A percentile compares a stretch with the other conserved stretches of the same genome.
Conservation (phyloP, 768 basidiomycete species). For the Hericium erinaceus region DNA sequence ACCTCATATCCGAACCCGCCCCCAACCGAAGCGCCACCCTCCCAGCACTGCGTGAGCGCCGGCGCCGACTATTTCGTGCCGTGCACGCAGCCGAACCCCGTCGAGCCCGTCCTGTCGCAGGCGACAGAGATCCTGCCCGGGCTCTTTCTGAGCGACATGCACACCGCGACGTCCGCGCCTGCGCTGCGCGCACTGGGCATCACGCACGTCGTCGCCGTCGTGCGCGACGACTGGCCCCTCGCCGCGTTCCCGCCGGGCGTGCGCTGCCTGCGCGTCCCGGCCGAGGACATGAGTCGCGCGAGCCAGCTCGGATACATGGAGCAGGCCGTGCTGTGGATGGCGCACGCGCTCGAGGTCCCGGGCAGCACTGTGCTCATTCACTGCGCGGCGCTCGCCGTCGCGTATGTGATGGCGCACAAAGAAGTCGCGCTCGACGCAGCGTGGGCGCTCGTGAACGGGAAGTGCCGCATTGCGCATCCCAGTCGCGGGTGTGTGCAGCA, state of each 20-base stretch:
- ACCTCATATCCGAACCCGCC: not conserved
- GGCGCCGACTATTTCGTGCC: not conserved
- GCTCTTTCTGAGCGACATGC: slow-evolving; percentile 21
- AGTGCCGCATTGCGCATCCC: not conserved
- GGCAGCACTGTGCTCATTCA: not conserved
- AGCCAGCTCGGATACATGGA: not conserved
- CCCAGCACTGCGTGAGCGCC: not conserved
- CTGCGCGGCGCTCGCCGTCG: not conserved
- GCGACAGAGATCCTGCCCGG: slow-evolving; percentile 22
- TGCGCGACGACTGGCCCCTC: not conserved
- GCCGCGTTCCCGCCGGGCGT: not conserved
- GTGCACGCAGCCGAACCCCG: slow-evolving; percentile 16
- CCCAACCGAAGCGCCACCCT: not conserved
- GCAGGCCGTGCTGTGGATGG: not conserved
- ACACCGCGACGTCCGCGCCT: slow-evolving; percentile 18
- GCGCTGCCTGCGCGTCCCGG: not conserved
- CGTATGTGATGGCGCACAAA: not conserved
- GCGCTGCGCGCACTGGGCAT: slow-evolving; percentile 16
- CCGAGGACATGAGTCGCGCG: not conserved
- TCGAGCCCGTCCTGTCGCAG: slow-evolving; percentile 18
- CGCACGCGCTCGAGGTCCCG: not conserved
- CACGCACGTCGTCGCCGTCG: slow-evolving; percentile 22
- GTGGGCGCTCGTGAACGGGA: not conserved
- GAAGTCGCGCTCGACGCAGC: not conserved
- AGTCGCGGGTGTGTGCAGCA: not conserved